A percentile compares a stretch with the other conserved stretches of the same genome.
Conservation (phyloP, 768 basidiomycete species). For the Suillus subalutaceus region DNA sequence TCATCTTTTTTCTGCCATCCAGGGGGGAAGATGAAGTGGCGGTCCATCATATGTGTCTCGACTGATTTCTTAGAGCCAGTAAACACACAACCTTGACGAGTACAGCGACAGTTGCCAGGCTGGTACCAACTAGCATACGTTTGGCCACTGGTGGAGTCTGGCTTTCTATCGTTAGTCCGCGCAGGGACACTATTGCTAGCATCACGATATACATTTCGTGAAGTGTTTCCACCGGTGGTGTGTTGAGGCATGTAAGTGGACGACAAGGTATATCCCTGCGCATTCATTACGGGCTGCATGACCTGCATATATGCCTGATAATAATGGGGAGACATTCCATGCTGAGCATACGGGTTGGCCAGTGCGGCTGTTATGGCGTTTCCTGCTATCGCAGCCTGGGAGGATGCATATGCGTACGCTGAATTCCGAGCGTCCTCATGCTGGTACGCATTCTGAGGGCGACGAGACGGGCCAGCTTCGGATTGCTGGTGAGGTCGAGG, state of each 20-base stretch:
- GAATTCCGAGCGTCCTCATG: not conserved
- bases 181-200: conserved; percentile 1
- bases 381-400: conserved; percentile 12
- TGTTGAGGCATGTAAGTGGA: conserved; percentile 37
- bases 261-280: conserved; percentile 42
- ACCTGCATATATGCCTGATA: conserved; percentile 55
- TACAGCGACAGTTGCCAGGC: conserved; percentile 61
- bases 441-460: not conserved
- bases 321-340: conserved; percentile 51
- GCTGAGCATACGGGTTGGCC: conserved; percentile 30
- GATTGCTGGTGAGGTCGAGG: not conserved
- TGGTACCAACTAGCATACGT: conserved; percentile 57
- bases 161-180: conserved; percentile 11
- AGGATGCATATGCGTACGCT: not conserved
- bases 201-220: conserved; percentile 8
- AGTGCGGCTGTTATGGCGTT: conserved; percentile 27
- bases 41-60: conserved; percentile 85
- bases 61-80: conserved; percentile 70
- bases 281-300: conserved; percentile 25
- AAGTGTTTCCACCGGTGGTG: conserved; percentile 1
- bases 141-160: conserved; percentile 22
- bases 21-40: conserved; percentile 82
- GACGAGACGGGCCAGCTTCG: not conserved
- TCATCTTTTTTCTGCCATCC: conserved; percentile 67
- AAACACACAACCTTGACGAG: conserved; percentile 66